Evolutionary conservation across 495 filamentous ascomycete genomes (phyloP), one percentile per base, ranked within the genome.

Genomic region (Penicillium ochrochloron): DNA sequence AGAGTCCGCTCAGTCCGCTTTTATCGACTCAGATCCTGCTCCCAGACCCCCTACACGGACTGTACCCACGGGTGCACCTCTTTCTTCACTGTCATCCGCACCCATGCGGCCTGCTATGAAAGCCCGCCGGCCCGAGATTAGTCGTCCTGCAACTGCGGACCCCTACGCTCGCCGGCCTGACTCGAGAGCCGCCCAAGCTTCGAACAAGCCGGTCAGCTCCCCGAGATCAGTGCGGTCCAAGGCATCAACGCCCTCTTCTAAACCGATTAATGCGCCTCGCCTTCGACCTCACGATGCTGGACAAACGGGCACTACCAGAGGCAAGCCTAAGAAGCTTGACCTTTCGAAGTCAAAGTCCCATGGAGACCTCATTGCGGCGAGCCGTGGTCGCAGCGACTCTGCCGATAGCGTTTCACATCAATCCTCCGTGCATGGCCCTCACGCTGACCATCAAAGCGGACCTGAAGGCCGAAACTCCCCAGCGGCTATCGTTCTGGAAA

Each of bases 1-100:
- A 5, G 89, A 84, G 59, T 94, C 92, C 33, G 91, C 90, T 55
- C 90, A 90, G 57, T 78, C 84, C 57, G 82, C 78, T 4, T 83
- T 79, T 69, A 80, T 78, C 51, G 65, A 77, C 17, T 79, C 84
- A 48, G 69, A 79, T 44, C 73, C 77, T 21, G 75, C 83, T 8
- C 66, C 76, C 34, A 73, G 69, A 57, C 46, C 68, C 15, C 61
- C 75, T 12, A 68, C 65, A 7, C 67, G 78, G 17, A 74, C 72
- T 42, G 71, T 76, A 14, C 76, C 74, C 21, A 76, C 73, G 5
- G 76, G 74, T 0, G 62, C 74, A 12, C 70, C 72, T 35, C 61
- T 73, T 7, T 82, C 79, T 9, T 83, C 84, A 11, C 68, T 90
- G 4, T 85, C 86, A 44, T 83, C 85, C 19, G 88, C 84, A 7